These are phyloP conservation scores for Protea cynaroides DNA, from an alignment of 164 flowering plant species.

Conservation along the genomic window DNA sequence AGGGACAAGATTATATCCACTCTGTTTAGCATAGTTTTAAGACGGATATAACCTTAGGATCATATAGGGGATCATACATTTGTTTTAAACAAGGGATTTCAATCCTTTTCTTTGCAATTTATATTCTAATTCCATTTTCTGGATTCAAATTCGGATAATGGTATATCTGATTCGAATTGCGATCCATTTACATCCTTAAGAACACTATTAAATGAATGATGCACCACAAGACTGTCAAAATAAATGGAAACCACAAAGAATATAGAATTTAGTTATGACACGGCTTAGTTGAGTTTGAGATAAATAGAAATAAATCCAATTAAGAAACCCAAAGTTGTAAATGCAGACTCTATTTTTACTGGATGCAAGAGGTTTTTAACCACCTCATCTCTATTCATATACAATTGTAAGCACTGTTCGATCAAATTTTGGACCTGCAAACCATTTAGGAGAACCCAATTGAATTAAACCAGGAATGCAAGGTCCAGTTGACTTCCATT, in stretches of 20 bases:
- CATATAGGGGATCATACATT: no score
- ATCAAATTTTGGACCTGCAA: conserved; percentile 93
- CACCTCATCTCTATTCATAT: conserved; percentile 92
- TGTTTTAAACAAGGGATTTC: no score
- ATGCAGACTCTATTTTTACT: conserved; percentile 92
- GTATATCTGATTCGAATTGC: no score
- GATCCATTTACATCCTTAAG: no score
- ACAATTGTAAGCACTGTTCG: conserved; percentile 85
- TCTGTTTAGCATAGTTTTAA: no score
- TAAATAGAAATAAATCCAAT: background rate
- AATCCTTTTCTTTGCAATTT: no score
- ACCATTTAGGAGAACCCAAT: background rate
- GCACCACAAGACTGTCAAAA: background rate
- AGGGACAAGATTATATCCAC: no score
- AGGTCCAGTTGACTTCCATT: conserved; percentile 1
- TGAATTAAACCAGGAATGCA: background rate
- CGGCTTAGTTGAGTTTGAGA: background rate
- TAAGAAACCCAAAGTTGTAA: conserved; percentile 79
- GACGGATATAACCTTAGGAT: no score
- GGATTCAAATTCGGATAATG: no score
- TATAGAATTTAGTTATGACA: no score
- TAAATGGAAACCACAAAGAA: background rate
- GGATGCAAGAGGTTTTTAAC: conserved; percentile 80
- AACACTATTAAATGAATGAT: background rate
- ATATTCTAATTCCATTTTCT: no score